Evolutionary conservation across 192 early-diverging fungal genomes (phyloP).

Genomic region (Coemansia sp.): DNA sequence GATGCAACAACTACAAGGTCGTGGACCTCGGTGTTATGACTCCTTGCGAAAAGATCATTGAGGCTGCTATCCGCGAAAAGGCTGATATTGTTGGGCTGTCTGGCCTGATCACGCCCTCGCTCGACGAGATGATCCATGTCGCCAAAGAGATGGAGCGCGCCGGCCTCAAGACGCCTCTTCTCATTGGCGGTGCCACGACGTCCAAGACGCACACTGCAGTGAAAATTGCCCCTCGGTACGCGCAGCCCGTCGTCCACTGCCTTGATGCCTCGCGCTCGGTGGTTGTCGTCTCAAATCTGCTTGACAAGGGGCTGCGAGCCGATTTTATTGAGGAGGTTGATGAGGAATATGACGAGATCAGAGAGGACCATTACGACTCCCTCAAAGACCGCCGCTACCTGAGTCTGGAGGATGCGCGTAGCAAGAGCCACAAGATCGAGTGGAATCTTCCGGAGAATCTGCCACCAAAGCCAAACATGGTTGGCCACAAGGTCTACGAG

Average conservation of each 20-base stretch:
- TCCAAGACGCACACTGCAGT: constrained; percentile 96
- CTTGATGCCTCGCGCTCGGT: constrained; percentile 91
- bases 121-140: constrained; percentile 97
- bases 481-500: constrained; percentile 78
- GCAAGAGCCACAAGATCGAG: constrained; percentile 65
- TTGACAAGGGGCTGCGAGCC: constrained; percentile 74
- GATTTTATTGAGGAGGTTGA: constrained; percentile 86
- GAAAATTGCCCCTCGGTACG: constrained; percentile 91
- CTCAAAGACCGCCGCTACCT: constrained; percentile 83
- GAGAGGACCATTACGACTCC: constrained; percentile 91
- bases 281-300: constrained; percentile 83
- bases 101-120: constrained; percentile 91
- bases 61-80: constrained; percentile 81
- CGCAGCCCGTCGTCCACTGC: constrained; percentile 76
- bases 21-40: constrained; percentile 96
- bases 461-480: constrained; percentile 77
- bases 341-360: constrained; percentile 93
- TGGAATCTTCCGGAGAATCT: constrained; percentile 62
- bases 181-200: constrained; percentile 95
- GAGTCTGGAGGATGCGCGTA: constrained; percentile 69
- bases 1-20: constrained; percentile 96
- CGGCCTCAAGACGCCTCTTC: constrained; percentile 83
- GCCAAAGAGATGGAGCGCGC: constrained; percentile 89
- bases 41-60: constrained; percentile 91
- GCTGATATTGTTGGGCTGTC: constrained; percentile 93